These are phyloP conservation scores for Wickerhamomyces chambardii DNA, from an alignment of 805 yeast species.

Conservation along the genomic window DNA sequence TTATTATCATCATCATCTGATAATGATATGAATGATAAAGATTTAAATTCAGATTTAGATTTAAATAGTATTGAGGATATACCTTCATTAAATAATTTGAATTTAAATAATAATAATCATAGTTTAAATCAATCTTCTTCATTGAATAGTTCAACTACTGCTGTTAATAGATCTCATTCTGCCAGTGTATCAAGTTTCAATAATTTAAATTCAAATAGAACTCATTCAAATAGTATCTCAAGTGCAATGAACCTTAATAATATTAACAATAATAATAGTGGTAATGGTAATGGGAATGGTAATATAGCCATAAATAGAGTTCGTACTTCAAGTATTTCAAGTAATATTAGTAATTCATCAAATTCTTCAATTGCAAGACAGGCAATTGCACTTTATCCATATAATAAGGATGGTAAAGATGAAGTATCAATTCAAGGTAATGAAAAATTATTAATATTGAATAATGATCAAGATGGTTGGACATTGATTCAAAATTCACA, in stretches of 20 bases:
- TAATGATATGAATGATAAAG: too few species aligned
- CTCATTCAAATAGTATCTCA: too few species aligned
- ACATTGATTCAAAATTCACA: constrained; percentile 46
- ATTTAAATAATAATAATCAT: too few species aligned
- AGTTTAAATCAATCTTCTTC: too few species aligned
- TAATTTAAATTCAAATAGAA: too few species aligned
- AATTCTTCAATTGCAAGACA: constrained; percentile 13
- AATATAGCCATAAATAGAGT: neutral
- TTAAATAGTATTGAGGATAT: too few species aligned
- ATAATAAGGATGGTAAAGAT: constrained; percentile 63
- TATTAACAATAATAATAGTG: too few species aligned
- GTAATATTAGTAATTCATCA: too few species aligned
- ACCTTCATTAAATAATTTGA: too few species aligned
- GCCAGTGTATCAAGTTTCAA: neutral
- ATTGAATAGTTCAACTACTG: neutral
- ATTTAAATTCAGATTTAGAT: too few species aligned
- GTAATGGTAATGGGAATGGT: too few species aligned
- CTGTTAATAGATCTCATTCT: neutral
- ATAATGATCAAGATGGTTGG: constrained; percentile 93
- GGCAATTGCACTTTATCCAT: constrained; percentile 52
- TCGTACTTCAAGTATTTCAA: constrained; percentile 13
- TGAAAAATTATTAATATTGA: constrained; percentile 48
- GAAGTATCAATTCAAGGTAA: constrained; percentile 59
- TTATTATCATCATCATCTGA: constrained; percentile 3
- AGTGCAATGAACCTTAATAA: too few species aligned